phyloP scores from a whole-genome alignment of 2,329 filamentous ascomycete species.

The Ophiocordyceps camponoti-rufipedis region DNA sequence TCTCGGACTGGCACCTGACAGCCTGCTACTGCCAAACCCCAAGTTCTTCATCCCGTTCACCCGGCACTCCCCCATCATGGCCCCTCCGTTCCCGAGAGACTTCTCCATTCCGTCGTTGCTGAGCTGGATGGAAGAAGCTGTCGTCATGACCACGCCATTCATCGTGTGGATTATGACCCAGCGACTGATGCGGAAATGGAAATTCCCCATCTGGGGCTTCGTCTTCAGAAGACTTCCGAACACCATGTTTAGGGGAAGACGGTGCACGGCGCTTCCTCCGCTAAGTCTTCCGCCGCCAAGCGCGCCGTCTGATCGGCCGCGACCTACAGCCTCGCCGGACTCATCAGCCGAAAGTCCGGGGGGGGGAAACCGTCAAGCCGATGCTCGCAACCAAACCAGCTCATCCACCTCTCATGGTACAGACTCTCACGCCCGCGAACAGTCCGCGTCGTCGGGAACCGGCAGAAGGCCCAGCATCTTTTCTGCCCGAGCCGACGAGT shows the following conservation, averaged over 20 bases:
- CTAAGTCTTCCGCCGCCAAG: constrained; percentile 5
- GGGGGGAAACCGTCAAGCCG: not conserved
- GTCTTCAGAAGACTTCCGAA: constrained; percentile 22
- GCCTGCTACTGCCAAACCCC: constrained; percentile 22
- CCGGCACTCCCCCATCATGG: constrained; percentile 26
- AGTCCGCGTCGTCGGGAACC: constrained; percentile 12
- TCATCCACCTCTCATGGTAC: constrained; percentile 10
- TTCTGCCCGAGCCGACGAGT: constrained; percentile 31
- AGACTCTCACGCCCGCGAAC: constrained; percentile 12
- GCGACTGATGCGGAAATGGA: constrained; percentile 17
- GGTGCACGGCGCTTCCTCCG: constrained; percentile 5
- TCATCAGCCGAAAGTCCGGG: not conserved
- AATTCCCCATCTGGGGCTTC: constrained; percentile 16
- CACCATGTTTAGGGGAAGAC: constrained; percentile 13
- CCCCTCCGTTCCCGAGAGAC: constrained; percentile 22
- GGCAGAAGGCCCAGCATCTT: constrained; percentile 26
- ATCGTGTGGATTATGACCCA: constrained; percentile 25
- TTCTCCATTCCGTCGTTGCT: constrained; percentile 19
- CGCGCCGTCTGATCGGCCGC: constrained; percentile 3
- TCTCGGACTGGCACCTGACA: constrained; percentile 25
- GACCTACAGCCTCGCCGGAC: not conserved
- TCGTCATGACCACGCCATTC: constrained; percentile 27
- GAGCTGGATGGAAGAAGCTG: constrained; percentile 23
- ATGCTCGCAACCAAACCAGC: not conserved
- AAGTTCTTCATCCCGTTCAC: constrained; percentile 38